Conservation (phyloP, 2,329 filamentous ascomycete species). For the Ceratocystis huliohia region DNA sequence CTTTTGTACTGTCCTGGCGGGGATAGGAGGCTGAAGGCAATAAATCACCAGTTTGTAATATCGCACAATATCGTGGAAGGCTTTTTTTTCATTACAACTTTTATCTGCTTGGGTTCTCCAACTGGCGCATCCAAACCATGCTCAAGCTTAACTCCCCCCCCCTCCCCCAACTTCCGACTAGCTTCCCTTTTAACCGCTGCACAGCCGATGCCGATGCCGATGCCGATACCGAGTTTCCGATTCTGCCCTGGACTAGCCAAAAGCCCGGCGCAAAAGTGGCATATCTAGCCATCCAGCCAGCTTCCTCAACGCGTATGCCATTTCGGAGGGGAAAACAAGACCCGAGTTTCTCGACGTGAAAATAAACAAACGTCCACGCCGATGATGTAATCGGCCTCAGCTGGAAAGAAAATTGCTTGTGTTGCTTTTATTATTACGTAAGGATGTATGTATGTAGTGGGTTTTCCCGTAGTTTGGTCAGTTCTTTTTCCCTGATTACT, state of each 20-base stretch:
- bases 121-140: not conserved
- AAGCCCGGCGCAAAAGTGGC: not conserved
- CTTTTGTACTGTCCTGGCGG: not conserved
- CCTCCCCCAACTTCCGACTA: not conserved
- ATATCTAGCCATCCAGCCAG: not conserved
- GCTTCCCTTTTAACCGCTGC: not conserved
- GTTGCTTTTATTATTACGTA: not conserved
- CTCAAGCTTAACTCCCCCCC: too few relatives aligned
- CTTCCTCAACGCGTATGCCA: not conserved
- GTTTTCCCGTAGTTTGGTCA: not conserved
- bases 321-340: too few relatives aligned
- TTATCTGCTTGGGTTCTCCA: not conserved
- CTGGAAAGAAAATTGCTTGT: not conserved
- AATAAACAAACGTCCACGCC: not conserved
- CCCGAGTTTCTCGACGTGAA: not conserved
- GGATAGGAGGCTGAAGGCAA: not conserved
- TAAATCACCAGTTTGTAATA: not conserved
- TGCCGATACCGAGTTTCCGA: not conserved
- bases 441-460: too few relatives aligned
- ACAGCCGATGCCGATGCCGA: slow-evolving; percentile 3
- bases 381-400: not conserved
- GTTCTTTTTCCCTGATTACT: not conserved
- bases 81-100: not conserved
- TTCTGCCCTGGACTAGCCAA: not conserved
- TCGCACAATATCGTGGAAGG: not conserved